Evolutionary conservation across 2,329 filamentous ascomycete genomes (phyloP).

Genomic region (Nakataea oryzae): DNA sequence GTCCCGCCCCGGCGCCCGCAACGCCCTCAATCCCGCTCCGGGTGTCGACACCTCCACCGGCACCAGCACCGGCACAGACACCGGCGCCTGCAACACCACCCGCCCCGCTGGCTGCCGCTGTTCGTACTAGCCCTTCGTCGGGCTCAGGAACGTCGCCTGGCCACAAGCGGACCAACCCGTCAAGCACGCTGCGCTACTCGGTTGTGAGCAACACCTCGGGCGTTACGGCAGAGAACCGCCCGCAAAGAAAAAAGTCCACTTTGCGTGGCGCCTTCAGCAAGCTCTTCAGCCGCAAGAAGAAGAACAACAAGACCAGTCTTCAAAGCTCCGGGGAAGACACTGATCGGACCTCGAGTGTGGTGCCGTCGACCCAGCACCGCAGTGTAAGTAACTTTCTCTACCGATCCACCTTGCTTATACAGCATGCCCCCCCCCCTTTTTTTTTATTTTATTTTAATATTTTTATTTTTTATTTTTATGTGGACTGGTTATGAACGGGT

Average conservation of each 20-base stretch:
- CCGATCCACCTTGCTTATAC: not conserved
- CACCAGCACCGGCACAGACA: conserved; percentile 13
- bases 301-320: conserved; percentile 39
- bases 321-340: conserved; percentile 16
- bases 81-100: conserved; percentile 9
- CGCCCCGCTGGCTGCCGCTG: not conserved
- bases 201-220: conserved; percentile 29
- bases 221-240: conserved; percentile 18
- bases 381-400: conserved; percentile 31
- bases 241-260: conserved; percentile 46
- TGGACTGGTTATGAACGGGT: too few species aligned
- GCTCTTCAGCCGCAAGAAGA: conserved; percentile 49
- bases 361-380: conserved; percentile 26
- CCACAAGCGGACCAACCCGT: conserved; percentile 23
- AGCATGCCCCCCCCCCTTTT: not conserved
- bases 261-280: conserved; percentile 44
- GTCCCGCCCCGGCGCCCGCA: not conserved
- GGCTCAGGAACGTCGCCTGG: conserved; percentile 12
- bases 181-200: conserved; percentile 35
- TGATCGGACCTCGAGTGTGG: conserved; percentile 14
- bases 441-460: not conserved
- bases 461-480: not conserved
- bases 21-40: not conserved
- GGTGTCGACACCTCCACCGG: conserved; percentile 8
- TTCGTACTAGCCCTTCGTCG: conserved; percentile 5